phyloP scores from a whole-genome alignment of 192 early-diverging fungal species.

The Ambispora gerdemannii region DNA sequence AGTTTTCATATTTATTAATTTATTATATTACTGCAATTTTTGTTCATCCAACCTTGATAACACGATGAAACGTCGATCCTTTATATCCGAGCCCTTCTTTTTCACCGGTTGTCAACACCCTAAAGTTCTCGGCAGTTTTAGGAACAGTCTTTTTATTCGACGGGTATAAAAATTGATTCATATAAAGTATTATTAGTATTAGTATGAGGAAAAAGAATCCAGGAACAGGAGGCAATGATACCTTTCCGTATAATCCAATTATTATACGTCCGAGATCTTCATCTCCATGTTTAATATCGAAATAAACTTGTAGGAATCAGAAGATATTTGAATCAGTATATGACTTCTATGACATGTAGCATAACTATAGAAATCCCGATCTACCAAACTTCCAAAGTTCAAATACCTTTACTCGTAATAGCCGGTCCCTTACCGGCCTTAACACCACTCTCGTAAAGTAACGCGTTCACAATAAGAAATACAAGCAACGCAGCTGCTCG shows the following conservation, averaged over 20 bases:
- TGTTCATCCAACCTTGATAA: slow-evolving; percentile 48
- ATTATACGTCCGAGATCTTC: slow-evolving; percentile 64
- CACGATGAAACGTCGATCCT: slow-evolving; percentile 59
- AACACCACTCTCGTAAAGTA: too few relatives aligned
- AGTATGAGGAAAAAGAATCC: too few relatives aligned
- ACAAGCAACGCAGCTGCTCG: too few relatives aligned
- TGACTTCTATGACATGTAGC: background rate
- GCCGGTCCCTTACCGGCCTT: slow-evolving; percentile 60
- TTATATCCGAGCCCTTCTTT: slow-evolving; percentile 47
- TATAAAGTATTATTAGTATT: too few relatives aligned
- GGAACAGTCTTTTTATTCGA: slow-evolving; percentile 52
- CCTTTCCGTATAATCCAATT: slow-evolving; percentile 72
- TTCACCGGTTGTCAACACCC: slow-evolving; percentile 86
- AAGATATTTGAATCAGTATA: background rate
- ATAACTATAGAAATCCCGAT: background rate
- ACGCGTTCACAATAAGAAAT: too few relatives aligned
- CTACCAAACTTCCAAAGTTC: background rate
- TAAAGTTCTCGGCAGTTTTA: slow-evolving; percentile 88
- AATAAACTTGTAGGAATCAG: slow-evolving; percentile 59
- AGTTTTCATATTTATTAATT: too few relatives aligned
- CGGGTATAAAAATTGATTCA: too few relatives aligned
- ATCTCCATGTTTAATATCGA: slow-evolving; percentile 83
- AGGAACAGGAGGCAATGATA: too few relatives aligned
- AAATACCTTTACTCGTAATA: slow-evolving; percentile 61
- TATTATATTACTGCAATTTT: background rate